These are phyloP conservation scores for Cubamyces lactineus DNA, from an alignment of 768 basidiomycete genomes.

Conservation along the genomic window DNA sequence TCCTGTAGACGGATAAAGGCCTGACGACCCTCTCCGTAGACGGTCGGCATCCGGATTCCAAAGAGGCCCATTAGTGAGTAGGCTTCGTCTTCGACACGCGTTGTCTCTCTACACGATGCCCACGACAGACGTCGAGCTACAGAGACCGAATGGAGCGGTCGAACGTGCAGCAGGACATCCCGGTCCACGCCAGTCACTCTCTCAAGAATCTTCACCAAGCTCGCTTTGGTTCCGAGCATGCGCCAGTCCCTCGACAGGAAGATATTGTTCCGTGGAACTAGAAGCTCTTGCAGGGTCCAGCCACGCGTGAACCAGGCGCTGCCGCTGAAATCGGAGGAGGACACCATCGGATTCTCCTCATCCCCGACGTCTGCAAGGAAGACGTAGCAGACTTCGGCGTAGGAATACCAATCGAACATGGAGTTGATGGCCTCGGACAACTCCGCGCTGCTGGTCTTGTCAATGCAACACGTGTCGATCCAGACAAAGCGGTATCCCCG, in stretches of 20 bases:
- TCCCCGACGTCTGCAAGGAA: background rate
- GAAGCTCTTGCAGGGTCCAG: background rate
- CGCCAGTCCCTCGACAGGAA: background rate
- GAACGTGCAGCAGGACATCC: background rate
- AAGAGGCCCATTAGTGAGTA: conserved; percentile 18
- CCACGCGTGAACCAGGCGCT: background rate
- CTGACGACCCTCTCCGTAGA: conserved; percentile 11
- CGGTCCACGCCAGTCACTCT: background rate
- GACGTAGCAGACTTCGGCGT: background rate
- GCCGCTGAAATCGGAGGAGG: background rate
- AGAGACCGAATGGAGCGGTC: background rate
- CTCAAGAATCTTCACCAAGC: background rate
- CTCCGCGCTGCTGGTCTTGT: no score
- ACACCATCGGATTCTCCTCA: background rate
- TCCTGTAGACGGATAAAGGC: conserved; percentile 16
- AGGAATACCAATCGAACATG: background rate
- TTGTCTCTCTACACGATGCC: background rate
- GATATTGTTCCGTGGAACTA: background rate
- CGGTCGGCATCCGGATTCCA: conserved; percentile 9
- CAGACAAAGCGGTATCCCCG: background rate
- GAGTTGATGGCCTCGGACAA: background rate
- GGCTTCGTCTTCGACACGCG: conserved; percentile 13
- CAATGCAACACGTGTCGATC: background rate
- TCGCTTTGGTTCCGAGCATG: background rate
- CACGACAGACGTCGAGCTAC: background rate